Base-by-base conservation (phyloP, 75 land plant genomes). In the Cupressus sempervirens region DNA sequence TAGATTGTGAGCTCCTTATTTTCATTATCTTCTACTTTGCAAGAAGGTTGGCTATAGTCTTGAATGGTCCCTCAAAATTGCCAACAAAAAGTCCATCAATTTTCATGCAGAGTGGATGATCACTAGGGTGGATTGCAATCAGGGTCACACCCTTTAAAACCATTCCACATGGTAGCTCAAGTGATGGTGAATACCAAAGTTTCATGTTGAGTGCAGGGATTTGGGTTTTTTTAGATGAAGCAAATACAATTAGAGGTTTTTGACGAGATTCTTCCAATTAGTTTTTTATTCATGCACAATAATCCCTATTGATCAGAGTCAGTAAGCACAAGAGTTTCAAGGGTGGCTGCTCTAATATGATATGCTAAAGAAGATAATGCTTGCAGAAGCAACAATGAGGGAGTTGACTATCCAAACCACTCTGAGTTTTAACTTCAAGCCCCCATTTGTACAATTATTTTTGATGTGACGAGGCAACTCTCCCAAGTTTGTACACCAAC, bases 361-460 rank as follows among this genome's bases (percentile, higher is more conserved):
- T 92, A 53, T 91, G 88, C 54, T 89, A 87, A 4, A 92, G 90
- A 46, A 92, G 93, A 72, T 88, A 92, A 84, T 92, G 93, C 85
- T 87, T 12, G 93, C 89, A 35, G 94, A 95, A 1, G 96, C 95
- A 10, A 95, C 91, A 76, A 95, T 90, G 36, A 95, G 84, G 11
- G 91, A 92, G 62, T 91, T 92, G 30, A 93, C 92, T 26, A 91
- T 95, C 95, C 95, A 94, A 26, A 94, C 91, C 20, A 95, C 91
- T 76, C 97, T 86, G 79, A 89, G 87, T 87, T 91, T 92, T 52
- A 92, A 87, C 87, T 91, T 92, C 67, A 92, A 85, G 32, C 93
- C 93, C 14, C 93, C 93, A 82, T 92, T 92, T 3, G 91, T 91
- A 52, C 89, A 90, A 54, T n/a, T n/a, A n/a, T n/a, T n/a, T n/a